Evolutionary conservation across 1,284 basidiomycete species (phyloP), one percentile per base, ranked within the genome.

Genomic region (Apiotrichum porosum): DNA sequence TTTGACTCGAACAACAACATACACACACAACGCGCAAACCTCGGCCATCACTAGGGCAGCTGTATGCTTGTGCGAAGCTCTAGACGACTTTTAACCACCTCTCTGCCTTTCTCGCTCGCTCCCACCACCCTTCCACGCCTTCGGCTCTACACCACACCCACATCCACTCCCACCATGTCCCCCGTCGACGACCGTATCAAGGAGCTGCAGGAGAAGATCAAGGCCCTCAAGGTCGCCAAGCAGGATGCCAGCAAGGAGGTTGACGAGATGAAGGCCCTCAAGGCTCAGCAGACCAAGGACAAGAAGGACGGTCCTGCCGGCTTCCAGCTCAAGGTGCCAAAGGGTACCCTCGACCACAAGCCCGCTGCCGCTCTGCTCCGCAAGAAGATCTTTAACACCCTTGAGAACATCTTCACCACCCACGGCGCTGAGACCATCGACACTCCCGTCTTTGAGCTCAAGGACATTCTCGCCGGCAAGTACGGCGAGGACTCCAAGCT

Each of bases 401-500:
- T 99, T 61, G 88, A 90, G 68, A 82, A 85, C 5, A 83, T 85
- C 55, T 99, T 98, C 72, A 83, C 88, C 47, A 81, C 83, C 14
- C 95, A 87, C 68, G 94, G 95, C 31, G 94, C 85, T 3, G 81
- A 84, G 49, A 92, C 89, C 54, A 89, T 98, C 54, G 94, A 98
- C 74, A 98, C 94, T 2, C 94, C 94, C 49, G 92, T 97, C 17
- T 97, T 98, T 65, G 94, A 98, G 77, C 84, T 94, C 55, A 93
- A 92, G 71, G 94, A 98, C 67, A 85, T 98, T 55, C 77, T 97
- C 38, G 82, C 89, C 0, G 94, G 91, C 56, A 98, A 97, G 76
- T 97, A 97, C 62, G 92, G 91, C 49, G 95, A 98, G 75, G 94
- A 98, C 72, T 83, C 85, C 40, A 98, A 99, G 75, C 84, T 98